Conservation (phyloP, 768 basidiomycete species). For the Leccinum arenicola region DNA sequence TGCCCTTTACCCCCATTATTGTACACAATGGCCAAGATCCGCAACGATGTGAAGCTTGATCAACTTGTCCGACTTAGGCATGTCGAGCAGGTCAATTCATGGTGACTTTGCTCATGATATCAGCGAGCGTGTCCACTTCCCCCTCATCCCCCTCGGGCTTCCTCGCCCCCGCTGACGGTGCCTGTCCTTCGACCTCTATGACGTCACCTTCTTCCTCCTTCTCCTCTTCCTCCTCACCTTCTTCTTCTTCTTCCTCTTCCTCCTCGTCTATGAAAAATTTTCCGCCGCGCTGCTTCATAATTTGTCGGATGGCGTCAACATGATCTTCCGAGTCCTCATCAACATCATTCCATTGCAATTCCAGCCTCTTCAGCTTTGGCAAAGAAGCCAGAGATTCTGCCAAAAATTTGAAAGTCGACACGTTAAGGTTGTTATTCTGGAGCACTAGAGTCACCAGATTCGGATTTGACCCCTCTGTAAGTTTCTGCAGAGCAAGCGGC, state of each 20-base stretch:
- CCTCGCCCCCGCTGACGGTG: slow-evolving; percentile 23
- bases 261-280: slow-evolving; percentile 69
- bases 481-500: slow-evolving; percentile 55
- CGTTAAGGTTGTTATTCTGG: slow-evolving; percentile 90
- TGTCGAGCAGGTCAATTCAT: slow-evolving; percentile 33
- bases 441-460: slow-evolving; percentile 75
- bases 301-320: slow-evolving; percentile 48
- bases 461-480: slow-evolving; percentile 68
- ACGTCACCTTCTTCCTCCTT: slow-evolving; percentile 38
- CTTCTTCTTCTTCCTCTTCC: slow-evolving; percentile 77
- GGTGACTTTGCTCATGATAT: slow-evolving; percentile 64
- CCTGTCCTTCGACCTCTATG: slow-evolving; percentile 20
- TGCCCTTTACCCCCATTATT: not conserved
- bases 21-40: slow-evolving; percentile 3
- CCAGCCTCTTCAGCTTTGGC: slow-evolving; percentile 59
- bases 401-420: slow-evolving; percentile 62
- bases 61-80: not conserved
- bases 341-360: slow-evolving; percentile 89
- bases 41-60: not conserved
- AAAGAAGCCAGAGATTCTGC: slow-evolving; percentile 65
- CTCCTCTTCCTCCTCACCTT: slow-evolving; percentile 45
- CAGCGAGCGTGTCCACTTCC: slow-evolving; percentile 57
- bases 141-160: slow-evolving; percentile 35
- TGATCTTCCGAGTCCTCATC: slow-evolving; percentile 69
- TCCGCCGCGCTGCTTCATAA: slow-evolving; percentile 64